phyloP scores from a whole-genome alignment of 192 early-diverging fungal species.

The Podila clonocystis region DNA sequence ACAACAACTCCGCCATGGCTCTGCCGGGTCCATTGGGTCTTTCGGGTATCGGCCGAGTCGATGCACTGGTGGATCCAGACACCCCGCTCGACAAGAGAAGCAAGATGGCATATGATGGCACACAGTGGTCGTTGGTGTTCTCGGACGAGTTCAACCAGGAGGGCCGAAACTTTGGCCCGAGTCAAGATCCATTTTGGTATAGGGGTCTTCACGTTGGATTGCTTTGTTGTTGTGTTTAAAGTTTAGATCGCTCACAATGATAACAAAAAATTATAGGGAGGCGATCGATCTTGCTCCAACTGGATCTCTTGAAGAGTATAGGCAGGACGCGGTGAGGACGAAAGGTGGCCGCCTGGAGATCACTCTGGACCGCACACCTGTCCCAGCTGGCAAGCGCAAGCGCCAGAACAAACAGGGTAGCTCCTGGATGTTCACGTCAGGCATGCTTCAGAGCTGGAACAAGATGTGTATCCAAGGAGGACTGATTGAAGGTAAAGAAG shows the following conservation, averaged over 20 bases:
- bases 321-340: conserved; percentile 59
- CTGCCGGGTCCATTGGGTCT: not conserved
- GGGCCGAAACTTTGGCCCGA: conserved; percentile 59
- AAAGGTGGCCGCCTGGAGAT: conserved; percentile 60
- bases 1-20: not conserved
- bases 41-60: not conserved
- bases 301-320: conserved; percentile 62
- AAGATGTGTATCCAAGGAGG: conserved; percentile 72
- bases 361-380: conserved; percentile 23
- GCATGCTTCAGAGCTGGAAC: conserved; percentile 74
- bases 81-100: conserved; percentile 42
- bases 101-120: conserved; percentile 51
- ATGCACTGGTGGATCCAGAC: conserved; percentile 52
- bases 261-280: conserved; percentile 30
- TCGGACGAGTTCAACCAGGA: conserved; percentile 69
- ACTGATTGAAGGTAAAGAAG: conserved; percentile 55
- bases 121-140: conserved; percentile 64
- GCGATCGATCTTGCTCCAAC: conserved; percentile 67
- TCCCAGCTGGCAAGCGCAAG: conserved; percentile 1
- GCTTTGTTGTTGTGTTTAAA: conserved; percentile 55
- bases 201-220: conserved; percentile 52
- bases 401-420: not conserved
- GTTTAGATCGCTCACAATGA: conserved; percentile 58
- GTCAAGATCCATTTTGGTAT: conserved; percentile 64
- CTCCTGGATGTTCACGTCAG: conserved; percentile 55